Conservation (phyloP, 805 yeast species). For the Kazachstania bromeliacearum region DNA sequence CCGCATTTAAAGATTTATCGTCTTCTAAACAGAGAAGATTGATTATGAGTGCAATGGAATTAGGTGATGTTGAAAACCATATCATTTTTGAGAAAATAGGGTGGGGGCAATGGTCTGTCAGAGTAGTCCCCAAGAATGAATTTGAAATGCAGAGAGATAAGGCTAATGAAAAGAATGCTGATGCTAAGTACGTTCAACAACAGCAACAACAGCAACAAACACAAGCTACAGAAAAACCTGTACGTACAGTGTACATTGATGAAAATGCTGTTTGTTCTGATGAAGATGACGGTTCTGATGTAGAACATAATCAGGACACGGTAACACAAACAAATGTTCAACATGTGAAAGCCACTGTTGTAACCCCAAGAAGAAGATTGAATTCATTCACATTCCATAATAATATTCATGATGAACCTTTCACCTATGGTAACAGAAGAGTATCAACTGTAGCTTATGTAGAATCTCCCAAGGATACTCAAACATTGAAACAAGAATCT, state of each 20-base stretch:
- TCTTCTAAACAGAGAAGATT: constrained; percentile 82
- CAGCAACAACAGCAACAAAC: constrained; percentile 2
- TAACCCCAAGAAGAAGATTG: not conserved
- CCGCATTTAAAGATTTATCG: constrained; percentile 69
- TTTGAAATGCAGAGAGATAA: constrained; percentile 1
- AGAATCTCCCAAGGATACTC: not conserved
- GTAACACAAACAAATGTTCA: not conserved
- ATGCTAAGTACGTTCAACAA: not conserved
- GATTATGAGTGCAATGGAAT: constrained; percentile 81
- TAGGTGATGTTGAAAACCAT: constrained; percentile 42
- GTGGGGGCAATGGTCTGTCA: constrained; percentile 84
- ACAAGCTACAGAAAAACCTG: not conserved
- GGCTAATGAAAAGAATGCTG: constrained; percentile 20
- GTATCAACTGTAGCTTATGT: constrained; percentile 8
- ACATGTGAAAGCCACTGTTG: too few relatives aligned
- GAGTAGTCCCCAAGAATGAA: not conserved
- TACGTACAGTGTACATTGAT: constrained; percentile 25
- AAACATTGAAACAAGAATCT: not conserved
- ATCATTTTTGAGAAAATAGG: constrained; percentile 87
- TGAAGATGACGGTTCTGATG: constrained; percentile 18
- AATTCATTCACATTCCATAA: constrained; percentile 1
- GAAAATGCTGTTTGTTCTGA: constrained; percentile 32
- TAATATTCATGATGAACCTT: constrained; percentile 3
- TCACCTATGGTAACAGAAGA: constrained; percentile 11
- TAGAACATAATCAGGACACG: not conserved